phyloP scores from a whole-genome alignment of 2,329 filamentous ascomycete species.

The Penicillium corylophilum region DNA sequence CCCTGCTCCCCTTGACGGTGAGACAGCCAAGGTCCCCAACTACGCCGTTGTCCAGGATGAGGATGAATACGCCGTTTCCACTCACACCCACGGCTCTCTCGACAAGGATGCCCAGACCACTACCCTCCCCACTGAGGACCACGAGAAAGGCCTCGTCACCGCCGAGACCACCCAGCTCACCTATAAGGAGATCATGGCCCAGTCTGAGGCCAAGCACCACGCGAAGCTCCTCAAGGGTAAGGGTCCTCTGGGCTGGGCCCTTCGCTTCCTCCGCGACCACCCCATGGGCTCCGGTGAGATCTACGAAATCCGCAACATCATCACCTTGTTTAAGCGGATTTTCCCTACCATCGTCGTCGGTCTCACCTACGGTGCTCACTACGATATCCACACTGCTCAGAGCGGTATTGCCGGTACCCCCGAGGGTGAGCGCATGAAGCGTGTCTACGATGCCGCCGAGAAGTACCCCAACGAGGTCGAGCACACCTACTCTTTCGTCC shows the following conservation, averaged over 20 bases:
- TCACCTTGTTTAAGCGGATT: constrained; percentile 61
- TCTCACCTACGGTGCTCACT: constrained; percentile 71
- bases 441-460: constrained; percentile 62
- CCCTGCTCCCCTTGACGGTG: constrained; percentile 52
- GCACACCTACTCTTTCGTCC: constrained; percentile 57
- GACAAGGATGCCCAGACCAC: constrained; percentile 24
- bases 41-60: constrained; percentile 74
- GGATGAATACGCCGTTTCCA: constrained; percentile 47
- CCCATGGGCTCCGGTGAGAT: constrained; percentile 69
- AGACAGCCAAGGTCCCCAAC: constrained; percentile 64
- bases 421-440: constrained; percentile 69
- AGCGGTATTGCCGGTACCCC: constrained; percentile 68
- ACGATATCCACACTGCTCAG: constrained; percentile 79
- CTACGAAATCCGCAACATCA: constrained; percentile 72
- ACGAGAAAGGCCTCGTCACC: constrained; percentile 43
- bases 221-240: constrained; percentile 61
- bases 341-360: constrained; percentile 66
- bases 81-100: constrained; percentile 24
- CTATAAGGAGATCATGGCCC: constrained; percentile 63
- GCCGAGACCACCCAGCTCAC: constrained; percentile 53
- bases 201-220: constrained; percentile 60
- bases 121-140: constrained; percentile 21
- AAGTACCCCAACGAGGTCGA: constrained; percentile 72
- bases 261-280: constrained; percentile 73
- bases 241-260: constrained; percentile 78